These are phyloP conservation scores for Podaxis sp. DNA, from an alignment of 768 basidiomycete species.

Conservation along the genomic window DNA sequence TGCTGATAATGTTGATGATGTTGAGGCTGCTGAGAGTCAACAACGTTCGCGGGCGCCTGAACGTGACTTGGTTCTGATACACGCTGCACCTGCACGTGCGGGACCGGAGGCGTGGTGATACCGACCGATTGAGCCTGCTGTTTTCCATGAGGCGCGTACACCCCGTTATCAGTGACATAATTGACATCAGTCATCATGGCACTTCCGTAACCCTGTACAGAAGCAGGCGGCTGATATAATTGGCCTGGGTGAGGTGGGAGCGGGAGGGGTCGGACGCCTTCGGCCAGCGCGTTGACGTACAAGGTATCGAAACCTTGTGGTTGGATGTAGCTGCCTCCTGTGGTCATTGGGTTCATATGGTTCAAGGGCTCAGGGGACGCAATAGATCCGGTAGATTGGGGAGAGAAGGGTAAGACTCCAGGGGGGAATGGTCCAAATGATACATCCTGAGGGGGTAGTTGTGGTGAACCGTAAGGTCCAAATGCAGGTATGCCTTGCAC, in stretches of 20 bases:
- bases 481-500: not conserved
- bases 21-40: not conserved
- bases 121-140: not conserved
- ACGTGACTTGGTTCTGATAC: not conserved
- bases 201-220: not conserved
- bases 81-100: slow-evolving; percentile 6
- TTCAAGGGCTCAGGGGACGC: not conserved
- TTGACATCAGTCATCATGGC: not conserved
- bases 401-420: slow-evolving; percentile 11
- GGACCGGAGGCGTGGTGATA: not conserved
- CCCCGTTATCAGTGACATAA: not conserved
- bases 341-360: not conserved
- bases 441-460: not conserved
- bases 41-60: not conserved
- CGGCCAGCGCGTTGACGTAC: not conserved
- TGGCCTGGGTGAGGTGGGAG: slow-evolving; percentile 11
- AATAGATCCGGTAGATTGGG: slow-evolving; percentile 8
- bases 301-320: not conserved
- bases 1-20: not conserved
- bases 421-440: slow-evolving; percentile 1
- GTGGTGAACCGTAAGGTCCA: not conserved
- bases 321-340: not conserved
- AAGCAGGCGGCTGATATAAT: not conserved
- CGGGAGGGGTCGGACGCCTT: slow-evolving; percentile 12
- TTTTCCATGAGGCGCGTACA: not conserved